These are phyloP conservation scores for Ceratobasidium sp. DNA, from an alignment of 1,284 basidiomycete genomes.

Conservation along the genomic window DNA sequence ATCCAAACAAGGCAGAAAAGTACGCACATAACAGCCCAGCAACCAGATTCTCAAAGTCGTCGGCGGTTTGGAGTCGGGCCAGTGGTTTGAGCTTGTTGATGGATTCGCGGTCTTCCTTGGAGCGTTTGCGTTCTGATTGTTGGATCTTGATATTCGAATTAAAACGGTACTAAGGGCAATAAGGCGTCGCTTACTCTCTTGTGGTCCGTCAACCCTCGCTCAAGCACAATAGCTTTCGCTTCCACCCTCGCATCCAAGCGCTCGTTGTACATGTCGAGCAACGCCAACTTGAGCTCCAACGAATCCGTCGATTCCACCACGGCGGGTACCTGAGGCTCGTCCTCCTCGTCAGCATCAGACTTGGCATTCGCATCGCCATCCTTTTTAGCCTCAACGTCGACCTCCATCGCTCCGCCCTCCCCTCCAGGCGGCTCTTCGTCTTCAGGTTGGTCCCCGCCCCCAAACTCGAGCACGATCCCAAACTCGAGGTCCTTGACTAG, in stretches of 20 bases:
- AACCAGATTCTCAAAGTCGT: slow-evolving; percentile 91
- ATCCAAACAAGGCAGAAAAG: background rate
- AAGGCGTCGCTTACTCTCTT: slow-evolving; percentile 77
- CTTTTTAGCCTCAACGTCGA: slow-evolving; percentile 51
- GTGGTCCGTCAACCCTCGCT: slow-evolving; percentile 92
- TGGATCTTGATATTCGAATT: slow-evolving; percentile 72
- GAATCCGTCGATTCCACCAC: slow-evolving; percentile 90
- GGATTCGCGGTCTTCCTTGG: slow-evolving; percentile 93
- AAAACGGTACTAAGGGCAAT: background rate
- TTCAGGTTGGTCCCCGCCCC: slow-evolving; percentile 83
- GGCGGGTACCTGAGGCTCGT: slow-evolving; percentile 76
- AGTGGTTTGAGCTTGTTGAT: slow-evolving; percentile 92
- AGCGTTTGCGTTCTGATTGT: slow-evolving; percentile 89
- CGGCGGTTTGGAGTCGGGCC: slow-evolving; percentile 90
- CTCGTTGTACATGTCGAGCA: slow-evolving; percentile 94
- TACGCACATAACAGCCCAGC: slow-evolving; percentile 86
- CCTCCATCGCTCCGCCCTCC: slow-evolving; percentile 45
- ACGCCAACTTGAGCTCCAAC: slow-evolving; percentile 88
- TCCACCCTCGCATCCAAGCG: slow-evolving; percentile 90
- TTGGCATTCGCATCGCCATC: slow-evolving; percentile 52
- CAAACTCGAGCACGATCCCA: slow-evolving; percentile 86
- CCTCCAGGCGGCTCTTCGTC: slow-evolving; percentile 67
- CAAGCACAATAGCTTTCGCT: slow-evolving; percentile 92
- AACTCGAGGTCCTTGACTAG: slow-evolving; percentile 97
- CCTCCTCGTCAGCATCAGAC: slow-evolving; percentile 66